These are phyloP conservation scores for Lathyrus tuberosus DNA, from an alignment of 306 rosid genomes.

Conservation along the genomic window DNA sequence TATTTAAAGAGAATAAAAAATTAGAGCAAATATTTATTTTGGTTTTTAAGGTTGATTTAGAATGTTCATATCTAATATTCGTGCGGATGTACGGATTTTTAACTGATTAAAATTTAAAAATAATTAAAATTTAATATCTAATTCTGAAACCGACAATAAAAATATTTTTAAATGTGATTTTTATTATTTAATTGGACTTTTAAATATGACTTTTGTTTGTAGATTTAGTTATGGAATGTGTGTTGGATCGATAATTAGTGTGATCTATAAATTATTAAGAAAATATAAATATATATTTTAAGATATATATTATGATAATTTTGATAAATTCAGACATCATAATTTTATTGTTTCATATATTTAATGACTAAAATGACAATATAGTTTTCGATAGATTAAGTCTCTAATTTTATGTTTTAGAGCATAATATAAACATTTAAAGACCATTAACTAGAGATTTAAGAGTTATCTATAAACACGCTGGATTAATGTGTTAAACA, in stretches of 20 bases:
- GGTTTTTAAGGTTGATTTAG: too few relatives aligned
- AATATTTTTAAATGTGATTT: background rate
- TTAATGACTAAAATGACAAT: background rate
- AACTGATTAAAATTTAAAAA: too few relatives aligned
- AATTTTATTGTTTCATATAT: background rate
- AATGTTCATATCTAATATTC: too few relatives aligned
- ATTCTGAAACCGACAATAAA: too few relatives aligned
- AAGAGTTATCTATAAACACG: slow-evolving; percentile 16
- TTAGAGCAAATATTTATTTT: background rate
- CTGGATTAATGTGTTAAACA: slow-evolving; percentile 19
- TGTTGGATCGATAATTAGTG: background rate
- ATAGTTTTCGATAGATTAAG: background rate
- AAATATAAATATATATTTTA: too few relatives aligned
- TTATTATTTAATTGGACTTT: background rate
- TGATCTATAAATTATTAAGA: background rate
- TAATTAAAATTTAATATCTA: too few relatives aligned
- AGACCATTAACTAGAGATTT: background rate
- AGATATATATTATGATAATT: background rate
- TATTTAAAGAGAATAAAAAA: background rate
- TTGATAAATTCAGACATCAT: background rate
- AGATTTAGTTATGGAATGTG: background rate
- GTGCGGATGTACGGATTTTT: too few relatives aligned
- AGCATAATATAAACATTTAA: background rate
- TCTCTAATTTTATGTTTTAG: background rate
- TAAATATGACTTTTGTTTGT: background rate